phyloP scores from a whole-genome alignment of 176 grass and related monocot species.

The Puya raimondii region DNA sequence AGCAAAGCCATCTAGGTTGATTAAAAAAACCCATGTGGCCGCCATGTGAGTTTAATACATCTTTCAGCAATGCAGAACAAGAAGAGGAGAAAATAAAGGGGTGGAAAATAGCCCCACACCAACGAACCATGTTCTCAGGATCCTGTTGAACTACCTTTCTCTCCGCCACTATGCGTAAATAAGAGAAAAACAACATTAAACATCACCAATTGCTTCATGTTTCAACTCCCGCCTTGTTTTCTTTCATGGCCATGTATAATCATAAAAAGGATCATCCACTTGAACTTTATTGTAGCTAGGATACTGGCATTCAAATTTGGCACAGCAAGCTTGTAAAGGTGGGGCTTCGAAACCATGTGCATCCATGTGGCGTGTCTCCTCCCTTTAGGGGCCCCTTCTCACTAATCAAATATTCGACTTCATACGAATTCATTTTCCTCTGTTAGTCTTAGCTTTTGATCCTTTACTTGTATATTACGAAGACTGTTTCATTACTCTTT shows the following conservation, averaged over 20 bases:
- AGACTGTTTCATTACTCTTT: conserved; percentile 14
- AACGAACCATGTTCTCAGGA: not conserved
- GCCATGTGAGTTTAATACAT: not conserved
- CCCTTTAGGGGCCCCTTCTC: conserved; percentile 5
- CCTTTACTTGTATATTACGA: not conserved
- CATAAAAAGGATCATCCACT: conserved; percentile 4
- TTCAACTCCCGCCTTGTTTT: not conserved
- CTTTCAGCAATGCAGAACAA: not conserved
- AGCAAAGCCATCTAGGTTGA: not conserved
- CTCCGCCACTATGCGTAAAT: not conserved
- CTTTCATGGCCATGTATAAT: not conserved
- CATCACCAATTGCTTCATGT: not conserved
- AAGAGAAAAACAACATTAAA: not conserved
- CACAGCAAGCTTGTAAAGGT: conserved; percentile 11
- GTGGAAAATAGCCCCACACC: not conserved
- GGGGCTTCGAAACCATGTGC: conserved; percentile 22
- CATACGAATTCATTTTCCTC: conserved; percentile 4
- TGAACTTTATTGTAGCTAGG: not conserved
- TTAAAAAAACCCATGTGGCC: not conserved
- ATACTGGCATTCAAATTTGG: conserved; percentile 8
- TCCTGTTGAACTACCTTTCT: not conserved
- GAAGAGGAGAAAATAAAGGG: not conserved
- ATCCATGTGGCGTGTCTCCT: conserved; percentile 22
- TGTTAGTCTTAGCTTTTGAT: conserved; percentile 5
- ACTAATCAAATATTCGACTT: conserved; percentile 11